Evolutionary conservation across 2,329 filamentous ascomycete species (phyloP), one percentile per base, ranked within the genome.

Genomic region (Magnaporthales sp.): DNA sequence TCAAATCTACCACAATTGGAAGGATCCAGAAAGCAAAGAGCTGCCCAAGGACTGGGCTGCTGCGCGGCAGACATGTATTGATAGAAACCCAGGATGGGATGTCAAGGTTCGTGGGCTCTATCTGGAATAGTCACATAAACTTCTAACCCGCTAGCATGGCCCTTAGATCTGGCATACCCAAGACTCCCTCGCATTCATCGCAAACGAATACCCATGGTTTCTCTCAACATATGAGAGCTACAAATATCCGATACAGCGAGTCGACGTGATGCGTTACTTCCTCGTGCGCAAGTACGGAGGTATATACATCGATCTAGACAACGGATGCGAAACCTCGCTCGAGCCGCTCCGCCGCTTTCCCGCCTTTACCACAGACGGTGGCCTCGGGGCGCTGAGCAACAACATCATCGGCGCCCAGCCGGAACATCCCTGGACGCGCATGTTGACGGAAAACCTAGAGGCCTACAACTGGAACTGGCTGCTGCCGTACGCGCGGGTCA

Each of bases 201-300:
- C 84, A 54, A 80, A 81, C 46, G 86, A 93, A 75, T 93, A 92
- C 72, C 86, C 90, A 1, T 93, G 90, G 89, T 93, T 92, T 75
- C 79, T 92, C n/a, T 81, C 86, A 64, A 91, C 89, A 0, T 95
- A 91, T 73, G 87, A 91, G 73, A 83, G 83, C 72, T 94, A 93
- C 77, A 83, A 81, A 32, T 91, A 89, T 75, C 86, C 89, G 10
- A 92, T 94, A 69, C 89, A 93, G 77, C 86, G 90, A 68, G 90
- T 91, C 66, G 91, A 94, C 73, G 83, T 90, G 4, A 90, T 94
- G 72, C 85, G 91, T 64, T 94, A 94, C 78, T 93, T 94, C 74
- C 83, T 93, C 24, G 82, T 95, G 31, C 84, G 88, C 66, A 86
- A 91, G 76, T 93, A 86, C 74, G 91, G 91, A 66, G 91, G 91